A percentile compares a stretch with the other conserved stretches of the same genome.
These are phyloP conservation scores for Pseudomonodictys pantanalensis DNA, from an alignment of 495 filamentous ascomycete species.

Conservation along the genomic window DNA sequence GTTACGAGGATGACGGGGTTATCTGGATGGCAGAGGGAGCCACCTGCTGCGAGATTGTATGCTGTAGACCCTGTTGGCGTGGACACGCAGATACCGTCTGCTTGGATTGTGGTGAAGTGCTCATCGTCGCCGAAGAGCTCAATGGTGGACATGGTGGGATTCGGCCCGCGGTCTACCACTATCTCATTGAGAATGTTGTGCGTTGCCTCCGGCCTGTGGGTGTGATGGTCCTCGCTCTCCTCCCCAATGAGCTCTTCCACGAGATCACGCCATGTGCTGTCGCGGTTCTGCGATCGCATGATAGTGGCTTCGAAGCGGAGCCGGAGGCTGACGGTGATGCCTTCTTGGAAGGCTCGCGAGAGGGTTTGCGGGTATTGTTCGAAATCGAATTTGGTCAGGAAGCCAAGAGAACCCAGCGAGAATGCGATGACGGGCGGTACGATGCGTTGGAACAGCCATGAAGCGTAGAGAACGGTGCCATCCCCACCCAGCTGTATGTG, in stretches of 20 bases:
- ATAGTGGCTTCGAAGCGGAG: conserved; percentile 92
- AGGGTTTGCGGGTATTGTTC: conserved; percentile 67
- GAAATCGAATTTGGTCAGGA: conserved; percentile 95
- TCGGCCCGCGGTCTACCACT: conserved; percentile 88
- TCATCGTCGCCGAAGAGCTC: conserved; percentile 95
- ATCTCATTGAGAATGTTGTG: conserved; percentile 91
- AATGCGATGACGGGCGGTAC: conserved; percentile 93
- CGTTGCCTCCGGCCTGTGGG: conserved; percentile 74
- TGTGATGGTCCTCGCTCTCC: conserved; percentile 73
- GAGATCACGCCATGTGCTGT: conserved; percentile 53
- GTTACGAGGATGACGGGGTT: conserved; percentile 96
- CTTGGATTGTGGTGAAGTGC: conserved; percentile 83
- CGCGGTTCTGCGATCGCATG: conserved; percentile 67
- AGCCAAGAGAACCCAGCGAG: conserved; percentile 85
- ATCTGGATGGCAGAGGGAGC: conserved; percentile 91
- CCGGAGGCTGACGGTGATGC: conserved; percentile 82
- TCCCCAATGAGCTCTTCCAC: conserved; percentile 86
- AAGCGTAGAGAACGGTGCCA: conserved; percentile 91
- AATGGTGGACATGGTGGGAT: conserved; percentile 81
- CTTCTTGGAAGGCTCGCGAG: conserved; percentile 69
- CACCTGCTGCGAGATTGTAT: conserved; percentile 95
- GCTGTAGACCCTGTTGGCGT: conserved; percentile 93
- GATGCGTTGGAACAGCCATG: conserved; percentile 95
- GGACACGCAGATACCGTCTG: conserved; percentile 85
- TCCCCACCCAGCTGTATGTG: conserved; percentile 73